Evolutionary conservation across 192 early-diverging fungal genomes (phyloP), one percentile per base, ranked within the genome.

Genomic region (Dispira parvispora): DNA sequence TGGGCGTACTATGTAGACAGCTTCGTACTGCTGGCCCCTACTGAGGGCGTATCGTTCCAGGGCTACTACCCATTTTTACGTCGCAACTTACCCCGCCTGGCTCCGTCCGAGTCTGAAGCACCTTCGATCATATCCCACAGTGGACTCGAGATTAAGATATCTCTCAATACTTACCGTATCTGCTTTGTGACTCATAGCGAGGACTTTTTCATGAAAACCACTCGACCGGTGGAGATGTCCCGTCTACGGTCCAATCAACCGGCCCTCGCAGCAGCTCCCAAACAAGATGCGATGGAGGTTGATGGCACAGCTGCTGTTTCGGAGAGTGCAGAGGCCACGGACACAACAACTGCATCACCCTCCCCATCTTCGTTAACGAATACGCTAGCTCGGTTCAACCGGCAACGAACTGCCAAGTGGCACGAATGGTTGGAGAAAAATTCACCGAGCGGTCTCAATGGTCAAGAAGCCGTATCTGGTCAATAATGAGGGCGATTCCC

Each of bases 1-100:
- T 99, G 93, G 86, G 88, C 88, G 16, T 81, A 94, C 68, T 99
- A 97, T 62, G 88, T 99, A 20, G 89, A 92, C 71, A 88, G 87
- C 64, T 99, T 92, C 68, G 90, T 94, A 69, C 81, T 91, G 64
- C 83, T 92, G 28, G 82, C 84, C 55, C 76, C 88, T 14, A 90
- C 89, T 3, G 89, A 92, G 63, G 85, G 86, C 10, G 80, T 87
- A n/a, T 67, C 77, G 13, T 68, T 73, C 10, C 75, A 71, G 45
- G 70, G 69, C 54, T 76, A 82, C 67, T 63, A 80, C 25, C 89
- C 91, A 8, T 96, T 93, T 67, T 68, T 96, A 66, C 65, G 73
- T 46, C 76, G 79, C 21, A 74, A 72, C 50, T 58, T 75, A 62
- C 72, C 74, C 54, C 64, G 66, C 32, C 54, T 69, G 62, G 49